Percentiles rank a stretch among this genome's conserved stretches.
These are phyloP conservation scores for Wallacemonas sp. DNA, from an alignment of 208 protist species.

Conservation along the genomic window DNA sequence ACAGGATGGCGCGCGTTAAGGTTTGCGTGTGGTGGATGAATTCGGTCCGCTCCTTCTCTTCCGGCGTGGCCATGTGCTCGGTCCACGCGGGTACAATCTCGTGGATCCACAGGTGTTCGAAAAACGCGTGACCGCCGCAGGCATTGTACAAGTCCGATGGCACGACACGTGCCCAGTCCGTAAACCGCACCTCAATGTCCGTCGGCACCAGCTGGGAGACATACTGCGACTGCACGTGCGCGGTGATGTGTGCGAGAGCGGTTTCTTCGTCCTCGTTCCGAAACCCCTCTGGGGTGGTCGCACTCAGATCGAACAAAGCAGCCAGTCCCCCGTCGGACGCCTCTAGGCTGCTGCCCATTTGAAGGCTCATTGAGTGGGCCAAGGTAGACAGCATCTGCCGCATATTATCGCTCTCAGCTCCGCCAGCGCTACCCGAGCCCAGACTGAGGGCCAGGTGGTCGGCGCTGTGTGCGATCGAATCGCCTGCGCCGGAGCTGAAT, in stretches of 20 bases:
- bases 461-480: background rate
- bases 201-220: background rate
- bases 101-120: constrained; percentile 12
- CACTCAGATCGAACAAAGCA: background rate
- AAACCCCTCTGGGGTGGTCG: background rate
- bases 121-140: constrained; percentile 14
- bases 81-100: constrained; percentile 9
- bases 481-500: background rate
- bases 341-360: constrained; percentile 2
- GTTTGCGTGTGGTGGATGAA: background rate
- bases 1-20: constrained; percentile 4
- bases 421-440: background rate
- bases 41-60: background rate
- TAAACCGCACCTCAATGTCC: constrained; percentile 1
- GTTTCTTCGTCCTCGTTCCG: background rate
- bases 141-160: constrained; percentile 8
- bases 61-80: constrained; percentile 7
- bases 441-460: background rate
- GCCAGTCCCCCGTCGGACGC: background rate
- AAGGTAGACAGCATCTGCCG: background rate
- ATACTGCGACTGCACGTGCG: background rate
- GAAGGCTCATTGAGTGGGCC: constrained; percentile 1
- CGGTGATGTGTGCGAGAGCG: background rate
- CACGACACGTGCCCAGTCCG: constrained; percentile 10
- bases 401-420: background rate